Conservation (phyloP, 2,329 filamentous ascomycete species). For the Fonsecaea erecta region DNA sequence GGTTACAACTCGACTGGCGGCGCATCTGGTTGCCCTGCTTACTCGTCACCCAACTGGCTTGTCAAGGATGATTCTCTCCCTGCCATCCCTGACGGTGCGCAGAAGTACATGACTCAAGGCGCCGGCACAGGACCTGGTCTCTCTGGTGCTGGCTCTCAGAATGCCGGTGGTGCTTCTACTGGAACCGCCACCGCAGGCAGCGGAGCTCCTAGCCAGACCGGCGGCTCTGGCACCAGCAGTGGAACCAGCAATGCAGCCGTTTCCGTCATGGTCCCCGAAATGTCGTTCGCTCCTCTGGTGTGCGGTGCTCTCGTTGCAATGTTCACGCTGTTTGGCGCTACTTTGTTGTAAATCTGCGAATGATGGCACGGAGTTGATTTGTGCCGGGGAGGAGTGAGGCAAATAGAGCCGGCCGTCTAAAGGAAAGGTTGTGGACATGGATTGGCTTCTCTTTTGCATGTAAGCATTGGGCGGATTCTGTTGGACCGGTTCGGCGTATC, state of each 20-base stretch:
- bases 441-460: constrained; percentile 19
- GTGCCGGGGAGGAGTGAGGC: not conserved
- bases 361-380: not conserved
- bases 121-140: constrained; percentile 64
- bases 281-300: constrained; percentile 56
- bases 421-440: not conserved
- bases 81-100: constrained; percentile 60
- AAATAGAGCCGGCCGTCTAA: not conserved
- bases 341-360: constrained; percentile 45
- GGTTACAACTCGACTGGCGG: constrained; percentile 62
- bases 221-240: constrained; percentile 39
- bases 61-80: constrained; percentile 59
- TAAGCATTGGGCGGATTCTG: constrained; percentile 11
- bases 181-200: constrained; percentile 57
- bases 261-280: constrained; percentile 50
- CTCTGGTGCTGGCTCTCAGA: constrained; percentile 60
- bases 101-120: constrained; percentile 62
- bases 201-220: constrained; percentile 44
- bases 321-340: constrained; percentile 60
- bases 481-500: constrained; percentile 15
- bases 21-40: constrained; percentile 59
- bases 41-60: constrained; percentile 60
- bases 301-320: constrained; percentile 57
- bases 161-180: constrained; percentile 56
- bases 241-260: constrained; percentile 50